Evolutionary conservation across 164 flowering plant genomes (phyloP), one percentile per base, ranked within the genome.

Genomic region (Brasenia schreberi): DNA sequence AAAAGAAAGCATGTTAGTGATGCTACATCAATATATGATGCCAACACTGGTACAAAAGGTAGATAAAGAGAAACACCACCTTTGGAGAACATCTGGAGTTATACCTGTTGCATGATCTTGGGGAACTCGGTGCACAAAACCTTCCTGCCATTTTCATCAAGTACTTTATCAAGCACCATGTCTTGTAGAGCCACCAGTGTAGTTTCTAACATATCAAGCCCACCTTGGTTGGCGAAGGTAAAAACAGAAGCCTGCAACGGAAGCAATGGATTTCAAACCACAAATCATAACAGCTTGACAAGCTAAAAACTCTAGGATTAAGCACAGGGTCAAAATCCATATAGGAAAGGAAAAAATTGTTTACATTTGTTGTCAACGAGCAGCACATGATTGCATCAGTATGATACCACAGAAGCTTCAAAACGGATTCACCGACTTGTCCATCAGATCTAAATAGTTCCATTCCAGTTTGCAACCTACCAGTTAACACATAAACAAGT

Each of bases 181-280:
- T 93, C 98, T 71, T 93, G 97, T 42, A 93, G 72, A 61, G 96
- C 86, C 65, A 86, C 89, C 49, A 93, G 75, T 3, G 96, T 89
- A 10, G 98, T 93, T 76, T 93, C 97, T 71, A 93, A 76, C 98
- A 93, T 93, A 77, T 91, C 92, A 7, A 93, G 84, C 17, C 98
- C 98, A 0, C 94, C 98, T 69, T 93, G 94, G 77, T 93, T 93
- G 7, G 96, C 98, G 59, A 93, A 93, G 64, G 82, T 82, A 78
- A 93, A 86, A 61, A 87, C 89, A 33, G 77, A 65, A 5, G 97
- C 79, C 98, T 93, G 90, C 78, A 33, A 33, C 4, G 39, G 39
- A 33, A 4, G 39, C 39, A 33, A 33, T 33, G 39, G 39, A 33
- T 33, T 33, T 33, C 27, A 33, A 33, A 1, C 39, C 39, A 33